Base-by-base conservation (phyloP, 805 yeast genomes). In the Cyberlindnera petersonii region DNA sequence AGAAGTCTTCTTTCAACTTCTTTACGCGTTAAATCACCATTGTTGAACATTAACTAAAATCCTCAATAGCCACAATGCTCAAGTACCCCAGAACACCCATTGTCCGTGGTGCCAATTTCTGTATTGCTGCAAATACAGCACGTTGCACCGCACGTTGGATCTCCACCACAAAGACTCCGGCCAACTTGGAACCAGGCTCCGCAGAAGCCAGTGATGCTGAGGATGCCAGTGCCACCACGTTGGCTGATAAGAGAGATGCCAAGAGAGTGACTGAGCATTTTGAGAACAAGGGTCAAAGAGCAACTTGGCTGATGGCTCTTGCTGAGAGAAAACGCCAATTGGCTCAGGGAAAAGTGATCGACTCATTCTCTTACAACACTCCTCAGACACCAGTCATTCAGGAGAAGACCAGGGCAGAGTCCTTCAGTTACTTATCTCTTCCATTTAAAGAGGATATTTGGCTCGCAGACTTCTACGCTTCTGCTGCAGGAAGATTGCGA, bases 251-350 rank as follows among this genome's bases (percentile, higher is more conserved):
- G 42, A 61, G 69, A 36, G 87, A 81, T 48, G 67, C 69, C 44
- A 72, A 68, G 40, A 69, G 68, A 28, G 59, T 71, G 39, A 48
- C 33, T 9, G 44, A 42, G 22, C 44, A 44, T 24, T 47, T 52
- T 4, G 56, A 55, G 16, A 50, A 49, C 31, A 58, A 64, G 34
- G 65, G 59, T 18, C 56, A 51, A 41, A 57, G 58, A 32, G 86
- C 82, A 27, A 86, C 96, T 3, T 89, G 97, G 97, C 64, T 86
- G 55, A 86, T 79, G 39, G 96, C 96, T 0, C 66, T 88, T 44
- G 72, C 74, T 13, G 93, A 86, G 50, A 72, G 88, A 37, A 75
- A 79, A 50, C 72, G 75, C 54, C 85, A 84, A 53, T 61, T 74
- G 55, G 77, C 76, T 18, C 86, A 81, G 44, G 93, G 95, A n/a